These are phyloP conservation scores for Cytidiella melzeri DNA, from an alignment of 768 basidiomycete species.

Conservation along the genomic window DNA sequence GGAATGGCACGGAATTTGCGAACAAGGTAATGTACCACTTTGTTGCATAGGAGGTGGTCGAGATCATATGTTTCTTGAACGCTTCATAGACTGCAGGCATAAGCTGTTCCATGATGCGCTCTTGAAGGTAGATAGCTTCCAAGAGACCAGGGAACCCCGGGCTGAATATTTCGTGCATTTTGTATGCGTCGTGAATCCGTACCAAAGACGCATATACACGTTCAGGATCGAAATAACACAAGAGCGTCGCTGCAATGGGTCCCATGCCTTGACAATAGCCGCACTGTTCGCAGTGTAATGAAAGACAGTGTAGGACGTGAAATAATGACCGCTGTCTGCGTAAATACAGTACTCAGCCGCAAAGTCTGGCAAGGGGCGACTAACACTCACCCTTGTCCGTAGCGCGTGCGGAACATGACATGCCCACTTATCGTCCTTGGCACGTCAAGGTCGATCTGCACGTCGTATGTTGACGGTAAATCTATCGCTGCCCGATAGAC, in stretches of 20 bases:
- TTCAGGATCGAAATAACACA: slow-evolving; percentile 91
- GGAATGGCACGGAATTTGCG: slow-evolving; percentile 91
- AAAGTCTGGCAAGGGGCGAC: not conserved
- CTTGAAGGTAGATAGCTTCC: slow-evolving; percentile 95
- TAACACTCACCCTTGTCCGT: slow-evolving; percentile 80
- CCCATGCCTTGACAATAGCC: slow-evolving; percentile 99
- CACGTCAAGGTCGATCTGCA: slow-evolving; percentile 97
- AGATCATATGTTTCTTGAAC: slow-evolving; percentile 85
- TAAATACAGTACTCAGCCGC: slow-evolving; percentile 4
- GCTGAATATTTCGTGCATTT: slow-evolving; percentile 81
- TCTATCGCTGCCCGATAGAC: slow-evolving; percentile 65
- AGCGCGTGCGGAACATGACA: slow-evolving; percentile 90
- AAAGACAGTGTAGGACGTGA: slow-evolving; percentile 90
- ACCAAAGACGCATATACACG: slow-evolving; percentile 80
- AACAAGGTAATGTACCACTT: slow-evolving; percentile 99
- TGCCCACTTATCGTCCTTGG: slow-evolving; percentile 95
- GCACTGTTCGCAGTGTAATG: slow-evolving; percentile 74
- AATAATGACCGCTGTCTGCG: slow-evolving; percentile 88
- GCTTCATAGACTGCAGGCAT: slow-evolving; percentile 87
- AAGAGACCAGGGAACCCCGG: slow-evolving; percentile 95
- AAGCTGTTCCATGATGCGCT: slow-evolving; percentile 77
- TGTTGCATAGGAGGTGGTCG: slow-evolving; percentile 91
- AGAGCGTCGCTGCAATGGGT: slow-evolving; percentile 88
- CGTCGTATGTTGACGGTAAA: slow-evolving; percentile 81
- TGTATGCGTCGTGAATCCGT: slow-evolving; percentile 84